phyloP scores from a whole-genome alignment of 345 rosid species.

The Linum trigynum region DNA sequence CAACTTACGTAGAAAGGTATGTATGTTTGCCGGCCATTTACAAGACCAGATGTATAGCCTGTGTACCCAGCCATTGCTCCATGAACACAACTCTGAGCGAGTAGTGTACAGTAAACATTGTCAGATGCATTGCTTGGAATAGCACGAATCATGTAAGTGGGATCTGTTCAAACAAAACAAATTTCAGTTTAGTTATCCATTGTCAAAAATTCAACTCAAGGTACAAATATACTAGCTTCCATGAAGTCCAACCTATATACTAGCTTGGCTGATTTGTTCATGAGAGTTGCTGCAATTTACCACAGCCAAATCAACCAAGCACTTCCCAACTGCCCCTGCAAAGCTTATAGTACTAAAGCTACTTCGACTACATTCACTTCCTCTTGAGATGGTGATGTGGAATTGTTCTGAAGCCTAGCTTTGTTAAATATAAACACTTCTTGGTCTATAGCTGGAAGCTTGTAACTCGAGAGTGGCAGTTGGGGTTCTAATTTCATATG shows the following conservation, averaged over 20 bases:
- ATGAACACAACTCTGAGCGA: conserved; percentile 78
- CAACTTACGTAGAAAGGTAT: conserved; percentile 67
- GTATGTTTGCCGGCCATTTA: conserved; percentile 73
- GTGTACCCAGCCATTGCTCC: conserved; percentile 97
- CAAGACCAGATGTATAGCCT: conserved; percentile 71
- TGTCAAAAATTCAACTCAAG: background rate
- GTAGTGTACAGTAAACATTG: conserved; percentile 86
- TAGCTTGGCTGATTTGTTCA: conserved; percentile 3
- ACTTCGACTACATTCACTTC: too few relatives aligned
- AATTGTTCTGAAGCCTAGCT: too few relatives aligned
- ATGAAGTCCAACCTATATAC: conserved; percentile 45
- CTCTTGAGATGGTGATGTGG: too few relatives aligned
- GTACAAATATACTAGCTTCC: background rate
- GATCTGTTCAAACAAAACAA: conserved; percentile 41
- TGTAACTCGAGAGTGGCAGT: too few relatives aligned
- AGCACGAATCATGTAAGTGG: conserved; percentile 88
- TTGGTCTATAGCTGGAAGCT: too few relatives aligned
- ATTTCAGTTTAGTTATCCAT: conserved; percentile 1
- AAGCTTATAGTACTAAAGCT: too few relatives aligned
- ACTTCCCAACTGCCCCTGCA: too few relatives aligned
- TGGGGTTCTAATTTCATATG: too few relatives aligned
- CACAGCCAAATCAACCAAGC: too few relatives aligned
- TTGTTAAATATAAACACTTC: too few relatives aligned
- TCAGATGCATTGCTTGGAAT: conserved; percentile 82
- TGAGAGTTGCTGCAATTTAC: too few relatives aligned